Percentiles rank a stretch among this genome's conserved stretches.
These are phyloP conservation scores for Paracoccidioides brasiliensis DNA, from an alignment of 2,329 filamentous ascomycete genomes.

Conservation along the genomic window DNA sequence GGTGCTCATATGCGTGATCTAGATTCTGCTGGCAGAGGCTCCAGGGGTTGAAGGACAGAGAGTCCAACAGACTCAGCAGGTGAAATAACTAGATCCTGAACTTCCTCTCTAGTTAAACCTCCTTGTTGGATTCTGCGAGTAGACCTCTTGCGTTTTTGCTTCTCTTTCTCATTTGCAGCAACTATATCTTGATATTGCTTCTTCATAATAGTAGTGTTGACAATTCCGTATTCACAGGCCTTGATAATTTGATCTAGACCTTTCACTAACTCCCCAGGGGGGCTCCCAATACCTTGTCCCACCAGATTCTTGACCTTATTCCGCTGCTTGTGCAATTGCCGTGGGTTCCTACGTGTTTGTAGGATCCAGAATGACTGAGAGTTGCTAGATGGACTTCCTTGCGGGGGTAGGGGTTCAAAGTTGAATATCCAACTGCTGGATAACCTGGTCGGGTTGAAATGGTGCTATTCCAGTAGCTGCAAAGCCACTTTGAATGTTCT, in stretches of 20 bases:
- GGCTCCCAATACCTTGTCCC: neutral
- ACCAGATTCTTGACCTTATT: neutral
- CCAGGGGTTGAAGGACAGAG: neutral
- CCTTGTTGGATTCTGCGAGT: neutral
- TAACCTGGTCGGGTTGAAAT: neutral
- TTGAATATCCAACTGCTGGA: conserved; percentile 3
- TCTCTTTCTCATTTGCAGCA: too few species aligned
- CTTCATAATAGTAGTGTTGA: neutral
- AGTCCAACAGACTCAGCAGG: neutral
- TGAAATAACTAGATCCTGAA: neutral
- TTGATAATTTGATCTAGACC: neutral
- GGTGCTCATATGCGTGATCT: neutral
- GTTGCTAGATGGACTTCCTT: neutral
- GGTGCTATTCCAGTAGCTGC: conserved; percentile 1
- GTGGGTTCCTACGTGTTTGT: neutral
- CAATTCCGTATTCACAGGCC: neutral
- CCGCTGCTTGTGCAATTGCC: neutral
- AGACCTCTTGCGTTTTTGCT: too few species aligned
- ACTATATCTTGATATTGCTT: neutral
- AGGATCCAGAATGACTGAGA: neutral
- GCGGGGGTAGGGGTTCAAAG: neutral
- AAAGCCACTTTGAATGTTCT: conserved; percentile 5
- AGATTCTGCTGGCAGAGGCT: neutral
- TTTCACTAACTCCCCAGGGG: neutral
- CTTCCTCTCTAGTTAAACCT: conserved; percentile 3